These are phyloP conservation scores for Apiospora saccharicola DNA, from an alignment of 2,329 filamentous ascomycete genomes.

Conservation along the genomic window DNA sequence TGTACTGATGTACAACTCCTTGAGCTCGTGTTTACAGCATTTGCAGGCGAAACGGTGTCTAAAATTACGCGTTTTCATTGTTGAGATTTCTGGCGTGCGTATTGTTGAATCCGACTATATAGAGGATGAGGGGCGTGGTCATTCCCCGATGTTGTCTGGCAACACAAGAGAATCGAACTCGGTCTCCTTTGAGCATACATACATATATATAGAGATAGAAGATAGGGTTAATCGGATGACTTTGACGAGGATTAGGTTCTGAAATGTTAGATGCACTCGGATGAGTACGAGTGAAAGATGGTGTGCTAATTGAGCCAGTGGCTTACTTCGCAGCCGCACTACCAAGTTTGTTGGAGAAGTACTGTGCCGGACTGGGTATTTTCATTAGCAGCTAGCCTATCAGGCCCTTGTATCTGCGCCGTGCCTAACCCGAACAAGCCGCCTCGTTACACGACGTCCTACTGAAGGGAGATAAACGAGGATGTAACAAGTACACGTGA, in stretches of 20 bases:
- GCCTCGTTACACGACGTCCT: not conserved
- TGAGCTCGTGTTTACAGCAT: conserved; percentile 16
- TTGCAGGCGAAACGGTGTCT: conserved; percentile 21
- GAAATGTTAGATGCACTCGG: not conserved
- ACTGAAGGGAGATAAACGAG: not conserved
- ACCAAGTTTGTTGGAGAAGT: not conserved
- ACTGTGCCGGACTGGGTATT: not conserved
- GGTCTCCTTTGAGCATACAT: not conserved
- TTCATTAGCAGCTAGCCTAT: not conserved
- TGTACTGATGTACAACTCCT: conserved; percentile 8
- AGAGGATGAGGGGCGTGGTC: not conserved
- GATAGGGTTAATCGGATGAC: not conserved
- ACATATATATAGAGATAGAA: not conserved
- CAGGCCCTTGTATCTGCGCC: conserved; percentile 2
- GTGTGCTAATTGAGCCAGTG: not conserved
- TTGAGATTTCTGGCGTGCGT: not conserved
- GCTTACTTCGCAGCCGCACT: not conserved
- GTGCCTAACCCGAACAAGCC: not conserved
- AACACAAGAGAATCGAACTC: not conserved
- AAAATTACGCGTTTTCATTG: not conserved
- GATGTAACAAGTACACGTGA: not conserved
- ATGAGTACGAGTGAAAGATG: not conserved
- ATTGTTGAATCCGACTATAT: not conserved
- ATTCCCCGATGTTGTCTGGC: not conserved
- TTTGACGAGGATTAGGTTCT: not conserved